Evolutionary conservation across 352 stramenopile genomes (phyloP).

Genomic region (Peronospora belbahrii): DNA sequence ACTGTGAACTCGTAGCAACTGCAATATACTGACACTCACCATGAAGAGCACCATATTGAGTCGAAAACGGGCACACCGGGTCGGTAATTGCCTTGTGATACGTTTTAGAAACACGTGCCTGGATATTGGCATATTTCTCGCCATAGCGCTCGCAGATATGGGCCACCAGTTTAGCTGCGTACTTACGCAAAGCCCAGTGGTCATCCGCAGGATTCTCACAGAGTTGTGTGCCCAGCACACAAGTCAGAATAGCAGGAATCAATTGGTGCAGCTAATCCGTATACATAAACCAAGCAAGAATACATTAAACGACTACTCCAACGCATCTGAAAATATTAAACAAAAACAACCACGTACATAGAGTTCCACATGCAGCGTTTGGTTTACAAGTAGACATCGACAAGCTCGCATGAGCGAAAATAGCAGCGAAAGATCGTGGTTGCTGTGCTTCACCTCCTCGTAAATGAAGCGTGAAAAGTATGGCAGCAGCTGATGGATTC

Average conservation of each 20-base stretch:
- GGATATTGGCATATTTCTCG: slow-evolving; percentile 89
- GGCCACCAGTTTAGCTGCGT: slow-evolving; percentile 68
- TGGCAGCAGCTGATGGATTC: slow-evolving; percentile 85
- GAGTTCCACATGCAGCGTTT: slow-evolving; percentile 88
- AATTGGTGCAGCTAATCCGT: slow-evolving; percentile 86
- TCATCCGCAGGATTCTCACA: slow-evolving; percentile 81
- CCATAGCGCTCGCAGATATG: slow-evolving; percentile 83
- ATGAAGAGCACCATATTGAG: slow-evolving; percentile 89
- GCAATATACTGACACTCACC: slow-evolving; percentile 26
- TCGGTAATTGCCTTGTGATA: slow-evolving; percentile 85
- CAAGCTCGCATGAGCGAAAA: slow-evolving; percentile 86
- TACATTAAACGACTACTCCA: slow-evolving; percentile 2
- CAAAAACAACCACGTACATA: slow-evolving; percentile 67
- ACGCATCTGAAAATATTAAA: too few species aligned
- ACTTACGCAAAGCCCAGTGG: slow-evolving; percentile 88
- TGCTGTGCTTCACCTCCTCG: slow-evolving; percentile 82
- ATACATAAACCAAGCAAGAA: not conserved
- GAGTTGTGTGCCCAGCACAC: slow-evolving; percentile 85
- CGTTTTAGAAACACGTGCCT: slow-evolving; percentile 87
- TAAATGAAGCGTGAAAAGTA: slow-evolving; percentile 88
- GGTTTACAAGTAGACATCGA: slow-evolving; percentile 87
- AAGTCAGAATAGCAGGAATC: slow-evolving; percentile 89
- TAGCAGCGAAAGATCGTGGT: slow-evolving; percentile 66
- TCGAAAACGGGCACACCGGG: slow-evolving; percentile 70
- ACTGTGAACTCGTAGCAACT: not conserved